Evolutionary conservation across 306 rosid species (phyloP).

Genomic region (Luffa acutangula): DNA sequence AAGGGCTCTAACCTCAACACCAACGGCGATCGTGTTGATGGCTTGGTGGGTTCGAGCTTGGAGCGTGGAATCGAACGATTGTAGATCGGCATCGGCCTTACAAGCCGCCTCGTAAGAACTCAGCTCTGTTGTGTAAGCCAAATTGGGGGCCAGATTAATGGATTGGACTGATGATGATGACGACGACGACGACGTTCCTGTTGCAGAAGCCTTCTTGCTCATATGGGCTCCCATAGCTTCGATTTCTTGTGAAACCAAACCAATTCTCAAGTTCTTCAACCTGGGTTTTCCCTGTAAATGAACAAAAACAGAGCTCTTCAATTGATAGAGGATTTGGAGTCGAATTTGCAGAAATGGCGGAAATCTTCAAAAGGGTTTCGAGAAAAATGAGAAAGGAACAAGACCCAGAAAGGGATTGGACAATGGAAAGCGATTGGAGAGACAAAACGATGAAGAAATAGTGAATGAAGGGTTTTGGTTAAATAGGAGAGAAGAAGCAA

Average conservation of each 20-base stretch:
- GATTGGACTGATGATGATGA: conserved; percentile 24
- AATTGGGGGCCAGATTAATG: conserved; percentile 20
- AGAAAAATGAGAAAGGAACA: neutral
- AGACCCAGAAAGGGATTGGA: conserved; percentile 9
- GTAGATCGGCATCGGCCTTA: conserved; percentile 59
- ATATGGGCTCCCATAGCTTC: conserved; percentile 66
- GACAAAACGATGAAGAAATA: conserved; percentile 9
- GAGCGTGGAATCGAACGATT: conserved; percentile 55
- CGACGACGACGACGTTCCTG: conserved; percentile 24
- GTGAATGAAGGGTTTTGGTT: neutral
- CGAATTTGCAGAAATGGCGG: conserved; percentile 10
- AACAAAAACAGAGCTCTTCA: neutral
- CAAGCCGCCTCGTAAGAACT: conserved; percentile 79
- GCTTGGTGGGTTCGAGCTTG: conserved; percentile 67
- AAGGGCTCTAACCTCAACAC: conserved; percentile 80
- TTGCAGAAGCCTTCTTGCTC: conserved; percentile 44
- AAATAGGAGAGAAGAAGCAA: neutral
- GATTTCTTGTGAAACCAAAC: conserved; percentile 15
- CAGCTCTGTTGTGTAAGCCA: conserved; percentile 52
- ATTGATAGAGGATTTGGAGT: neutral
- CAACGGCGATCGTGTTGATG: conserved; percentile 64
- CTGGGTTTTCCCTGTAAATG: neutral
- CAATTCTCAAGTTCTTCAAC: neutral
- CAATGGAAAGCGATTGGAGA: conserved; percentile 12
- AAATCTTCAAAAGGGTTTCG: neutral